Evolutionary conservation across 192 early-diverging fungal species (phyloP).

Genomic region (Podila epicladia): DNA sequence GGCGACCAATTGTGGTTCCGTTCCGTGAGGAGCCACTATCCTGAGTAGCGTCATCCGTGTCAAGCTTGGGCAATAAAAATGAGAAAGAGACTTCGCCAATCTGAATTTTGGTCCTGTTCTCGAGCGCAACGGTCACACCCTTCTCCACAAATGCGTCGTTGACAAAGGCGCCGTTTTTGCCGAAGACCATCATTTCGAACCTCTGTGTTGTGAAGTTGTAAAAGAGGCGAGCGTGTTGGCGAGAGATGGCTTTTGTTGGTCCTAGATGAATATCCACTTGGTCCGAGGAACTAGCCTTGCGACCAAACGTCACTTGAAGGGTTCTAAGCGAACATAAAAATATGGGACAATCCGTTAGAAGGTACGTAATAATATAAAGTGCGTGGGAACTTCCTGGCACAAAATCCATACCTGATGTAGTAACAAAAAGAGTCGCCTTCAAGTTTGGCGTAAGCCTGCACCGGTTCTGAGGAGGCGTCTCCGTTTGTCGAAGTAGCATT

Average conservation of each 20-base stretch:
- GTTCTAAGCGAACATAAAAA: conserved; percentile 49
- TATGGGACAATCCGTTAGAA: too few species aligned
- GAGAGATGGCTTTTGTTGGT: conserved; percentile 84
- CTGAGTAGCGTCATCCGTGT: conserved; percentile 45
- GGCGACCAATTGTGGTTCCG: background rate
- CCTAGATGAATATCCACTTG: conserved; percentile 90
- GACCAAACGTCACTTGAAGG: conserved; percentile 80
- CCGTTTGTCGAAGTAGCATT: conserved; percentile 9
- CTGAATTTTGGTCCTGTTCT: conserved; percentile 82
- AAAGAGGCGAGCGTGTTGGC: conserved; percentile 84
- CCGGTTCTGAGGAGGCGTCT: conserved; percentile 56
- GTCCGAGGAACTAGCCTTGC: conserved; percentile 69
- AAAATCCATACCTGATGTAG: conserved; percentile 64
- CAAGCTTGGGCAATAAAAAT: conserved; percentile 78
- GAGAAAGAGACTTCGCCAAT: conserved; percentile 85
- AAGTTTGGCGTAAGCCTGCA: conserved; percentile 92
- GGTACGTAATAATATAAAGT: too few species aligned
- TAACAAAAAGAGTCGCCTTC: conserved; percentile 87
- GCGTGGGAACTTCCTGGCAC: too few species aligned
- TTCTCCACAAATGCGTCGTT: conserved; percentile 82
- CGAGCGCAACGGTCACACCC: conserved; percentile 68
- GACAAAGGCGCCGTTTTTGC: conserved; percentile 91
- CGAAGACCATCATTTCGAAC: conserved; percentile 88
- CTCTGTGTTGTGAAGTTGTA: conserved; percentile 85
- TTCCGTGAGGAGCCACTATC: conserved; percentile 12